A percentile compares a stretch with the other conserved stretches of the same genome.
These are phyloP conservation scores for Coniochaeta pulveracea DNA, from an alignment of 2,329 filamentous ascomycete genomes.

Conservation along the genomic window DNA sequence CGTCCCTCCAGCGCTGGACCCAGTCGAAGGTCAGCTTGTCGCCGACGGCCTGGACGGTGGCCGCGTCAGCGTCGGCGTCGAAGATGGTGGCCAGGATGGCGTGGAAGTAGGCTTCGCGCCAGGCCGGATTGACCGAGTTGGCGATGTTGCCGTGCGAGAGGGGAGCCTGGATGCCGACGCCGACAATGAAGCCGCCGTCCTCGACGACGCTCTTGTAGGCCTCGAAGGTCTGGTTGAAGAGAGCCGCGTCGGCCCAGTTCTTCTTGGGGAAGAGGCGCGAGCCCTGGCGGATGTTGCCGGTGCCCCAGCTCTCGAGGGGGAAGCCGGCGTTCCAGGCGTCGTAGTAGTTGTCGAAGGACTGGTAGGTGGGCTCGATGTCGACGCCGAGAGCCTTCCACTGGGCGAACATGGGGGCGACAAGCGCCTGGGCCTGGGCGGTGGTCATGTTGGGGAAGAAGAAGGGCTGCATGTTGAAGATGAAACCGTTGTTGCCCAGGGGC, in stretches of 20 bases:
- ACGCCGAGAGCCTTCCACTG: slow-evolving; percentile 14
- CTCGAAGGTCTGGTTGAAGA: slow-evolving; percentile 19
- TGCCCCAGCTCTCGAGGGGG: slow-evolving; percentile 29
- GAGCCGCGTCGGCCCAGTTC: slow-evolving; percentile 11
- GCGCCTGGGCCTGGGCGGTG: slow-evolving; percentile 10
- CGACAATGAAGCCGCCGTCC: slow-evolving; percentile 27
- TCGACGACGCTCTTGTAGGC: slow-evolving; percentile 25
- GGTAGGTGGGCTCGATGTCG: slow-evolving; percentile 10
- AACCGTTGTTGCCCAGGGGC: slow-evolving; percentile 9
- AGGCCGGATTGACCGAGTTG: slow-evolving; percentile 35
- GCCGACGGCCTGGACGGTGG: slow-evolving; percentile 10
- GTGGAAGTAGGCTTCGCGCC: slow-evolving; percentile 29
- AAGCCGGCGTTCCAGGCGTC: slow-evolving; percentile 16
- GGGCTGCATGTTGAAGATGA: slow-evolving; percentile 15
- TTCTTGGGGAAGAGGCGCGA: slow-evolving; percentile 11
- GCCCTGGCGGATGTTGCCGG: slow-evolving; percentile 11
- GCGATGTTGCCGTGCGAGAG: slow-evolving; percentile 16
- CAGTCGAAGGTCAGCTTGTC: slow-evolving; percentile 18
- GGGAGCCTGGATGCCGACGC: slow-evolving; percentile 23
- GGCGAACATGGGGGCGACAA: slow-evolving; percentile 13
- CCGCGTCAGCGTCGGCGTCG: slow-evolving; percentile 7
- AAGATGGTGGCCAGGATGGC: slow-evolving; percentile 19
- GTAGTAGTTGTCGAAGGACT: slow-evolving; percentile 12
- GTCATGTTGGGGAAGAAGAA: slow-evolving; percentile 14
- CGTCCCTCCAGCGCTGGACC: slow-evolving; percentile 14